phyloP scores from a whole-genome alignment of 2,329 filamentous ascomycete species.

The Ascochyta fabae region DNA sequence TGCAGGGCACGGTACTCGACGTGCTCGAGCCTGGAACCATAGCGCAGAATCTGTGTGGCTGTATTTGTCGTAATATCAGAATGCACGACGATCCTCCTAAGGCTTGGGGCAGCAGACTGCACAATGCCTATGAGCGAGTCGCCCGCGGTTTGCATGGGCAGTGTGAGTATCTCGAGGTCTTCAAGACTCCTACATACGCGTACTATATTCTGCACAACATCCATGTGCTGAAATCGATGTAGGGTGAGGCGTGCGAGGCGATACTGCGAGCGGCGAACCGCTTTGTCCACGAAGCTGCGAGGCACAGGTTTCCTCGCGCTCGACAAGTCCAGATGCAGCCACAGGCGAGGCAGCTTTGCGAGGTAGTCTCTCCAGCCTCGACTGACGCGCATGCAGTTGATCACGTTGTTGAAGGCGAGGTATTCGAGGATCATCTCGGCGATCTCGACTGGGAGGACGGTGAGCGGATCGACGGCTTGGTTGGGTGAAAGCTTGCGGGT shows the following conservation, averaged over 20 bases:
- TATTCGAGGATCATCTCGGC: conserved; percentile 59
- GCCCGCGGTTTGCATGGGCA: conserved; percentile 28
- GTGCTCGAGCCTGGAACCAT: conserved; percentile 32
- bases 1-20: conserved; percentile 24
- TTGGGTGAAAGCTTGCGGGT: conserved; percentile 50
- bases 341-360: conserved; percentile 54
- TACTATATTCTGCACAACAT: conserved; percentile 50
- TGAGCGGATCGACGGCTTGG: conserved; percentile 59
- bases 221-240: conserved; percentile 48
- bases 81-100: conserved; percentile 38
- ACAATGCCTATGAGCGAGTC: conserved; percentile 42
- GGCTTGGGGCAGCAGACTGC: conserved; percentile 24
- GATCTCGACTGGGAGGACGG: conserved; percentile 61
- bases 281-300: conserved; percentile 51
- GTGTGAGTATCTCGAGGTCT: conserved; percentile 40
- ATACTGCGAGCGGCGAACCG: conserved; percentile 49
- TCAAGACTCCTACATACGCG: conserved; percentile 46
- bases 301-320: conserved; percentile 52
- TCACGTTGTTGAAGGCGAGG: conserved; percentile 59
- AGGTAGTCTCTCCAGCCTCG: conserved; percentile 63
- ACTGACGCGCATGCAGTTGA: conserved; percentile 62
- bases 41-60: conserved; percentile 37
- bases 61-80: conserved; percentile 35
- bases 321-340: conserved; percentile 62
- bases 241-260: conserved; percentile 44